These are phyloP conservation scores for Pyrenula aspistea DNA, from an alignment of 495 filamentous ascomycete genomes.

Conservation along the genomic window DNA sequence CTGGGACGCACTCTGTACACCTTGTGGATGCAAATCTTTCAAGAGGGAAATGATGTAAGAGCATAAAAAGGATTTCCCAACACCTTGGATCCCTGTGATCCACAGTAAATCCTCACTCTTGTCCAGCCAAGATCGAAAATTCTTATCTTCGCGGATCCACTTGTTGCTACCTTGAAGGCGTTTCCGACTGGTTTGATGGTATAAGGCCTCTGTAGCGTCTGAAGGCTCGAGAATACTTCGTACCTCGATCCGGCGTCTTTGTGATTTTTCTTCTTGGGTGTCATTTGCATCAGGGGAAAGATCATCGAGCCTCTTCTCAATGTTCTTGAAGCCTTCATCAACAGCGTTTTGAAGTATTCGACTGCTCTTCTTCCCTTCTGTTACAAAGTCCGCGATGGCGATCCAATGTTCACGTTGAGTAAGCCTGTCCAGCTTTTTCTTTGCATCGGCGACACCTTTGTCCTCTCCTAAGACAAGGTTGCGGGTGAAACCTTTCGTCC, in stretches of 20 bases:
- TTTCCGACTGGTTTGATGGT: slow-evolving; percentile 13
- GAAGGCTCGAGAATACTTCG: slow-evolving; percentile 9
- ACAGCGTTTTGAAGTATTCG: no score
- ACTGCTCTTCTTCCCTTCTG: slow-evolving; percentile 4
- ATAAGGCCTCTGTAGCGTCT: slow-evolving; percentile 11
- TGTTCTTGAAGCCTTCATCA: slow-evolving; percentile 3
- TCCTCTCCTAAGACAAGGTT: slow-evolving; percentile 14
- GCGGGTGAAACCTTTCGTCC: slow-evolving; percentile 3
- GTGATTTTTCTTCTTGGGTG: neutral
- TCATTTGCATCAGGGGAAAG: slow-evolving; percentile 8
- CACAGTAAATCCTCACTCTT: slow-evolving; percentile 15
- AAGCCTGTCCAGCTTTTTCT: slow-evolving; percentile 15
- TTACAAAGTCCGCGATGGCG: slow-evolving; percentile 18
- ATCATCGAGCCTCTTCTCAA: slow-evolving; percentile 7
- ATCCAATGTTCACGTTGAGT: slow-evolving; percentile 14
- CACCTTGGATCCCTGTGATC: slow-evolving; percentile 20
- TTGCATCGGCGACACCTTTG: slow-evolving; percentile 11
- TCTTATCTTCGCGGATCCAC: slow-evolving; percentile 17
- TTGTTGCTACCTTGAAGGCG: slow-evolving; percentile 18
- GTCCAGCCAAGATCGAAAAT: slow-evolving; percentile 15
- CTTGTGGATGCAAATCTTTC: slow-evolving; percentile 3
- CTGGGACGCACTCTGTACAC: slow-evolving; percentile 4
- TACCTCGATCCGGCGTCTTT: slow-evolving; percentile 2
- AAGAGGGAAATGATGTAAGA: slow-evolving; percentile 15
- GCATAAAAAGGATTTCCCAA: slow-evolving; percentile 21